These are phyloP conservation scores for Aspergillus baeticus DNA, from an alignment of 495 filamentous ascomycete species.

Conservation along the genomic window DNA sequence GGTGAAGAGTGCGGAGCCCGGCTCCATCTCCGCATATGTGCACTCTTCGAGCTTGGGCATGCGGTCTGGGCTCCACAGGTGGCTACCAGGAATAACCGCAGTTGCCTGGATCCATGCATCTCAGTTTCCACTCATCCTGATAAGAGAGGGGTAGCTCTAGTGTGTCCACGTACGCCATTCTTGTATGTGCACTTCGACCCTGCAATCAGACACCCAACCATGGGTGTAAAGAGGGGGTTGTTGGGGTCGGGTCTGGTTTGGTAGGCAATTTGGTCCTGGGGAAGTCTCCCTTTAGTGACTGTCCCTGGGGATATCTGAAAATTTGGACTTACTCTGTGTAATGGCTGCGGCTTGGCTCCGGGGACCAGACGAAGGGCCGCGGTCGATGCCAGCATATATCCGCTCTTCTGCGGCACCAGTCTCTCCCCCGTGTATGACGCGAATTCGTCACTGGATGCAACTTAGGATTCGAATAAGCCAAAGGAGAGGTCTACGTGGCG, in stretches of 20 bases:
- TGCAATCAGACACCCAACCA: slow-evolving; percentile 2
- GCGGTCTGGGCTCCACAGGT: not conserved
- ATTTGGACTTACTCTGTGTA: not conserved
- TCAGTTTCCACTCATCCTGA: not conserved
- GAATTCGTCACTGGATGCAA: not conserved
- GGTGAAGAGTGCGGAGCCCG: not conserved
- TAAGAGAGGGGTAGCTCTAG: not conserved
- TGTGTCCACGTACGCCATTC: not conserved
- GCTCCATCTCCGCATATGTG: slow-evolving; percentile 7
- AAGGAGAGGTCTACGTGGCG: not conserved
- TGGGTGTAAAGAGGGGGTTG: slow-evolving; percentile 2
- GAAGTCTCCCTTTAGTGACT: not conserved
- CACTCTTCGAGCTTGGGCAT: slow-evolving; percentile 1
- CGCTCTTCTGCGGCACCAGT: slow-evolving; percentile 5
- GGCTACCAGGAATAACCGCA: not conserved
- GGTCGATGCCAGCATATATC: slow-evolving; percentile 4
- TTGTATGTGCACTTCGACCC: slow-evolving; percentile 1
- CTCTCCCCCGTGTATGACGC: not conserved
- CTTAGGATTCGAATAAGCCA: not conserved
- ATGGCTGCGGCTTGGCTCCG: not conserved
- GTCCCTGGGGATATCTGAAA: not conserved
- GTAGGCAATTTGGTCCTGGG: slow-evolving; percentile 6
- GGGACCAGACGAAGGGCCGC: not conserved
- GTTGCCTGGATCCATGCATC: not conserved
- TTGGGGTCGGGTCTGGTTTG: slow-evolving; percentile 1